Base-by-base conservation (phyloP, 257 asterid genomes). In the Craterostigma plantagineum region DNA sequence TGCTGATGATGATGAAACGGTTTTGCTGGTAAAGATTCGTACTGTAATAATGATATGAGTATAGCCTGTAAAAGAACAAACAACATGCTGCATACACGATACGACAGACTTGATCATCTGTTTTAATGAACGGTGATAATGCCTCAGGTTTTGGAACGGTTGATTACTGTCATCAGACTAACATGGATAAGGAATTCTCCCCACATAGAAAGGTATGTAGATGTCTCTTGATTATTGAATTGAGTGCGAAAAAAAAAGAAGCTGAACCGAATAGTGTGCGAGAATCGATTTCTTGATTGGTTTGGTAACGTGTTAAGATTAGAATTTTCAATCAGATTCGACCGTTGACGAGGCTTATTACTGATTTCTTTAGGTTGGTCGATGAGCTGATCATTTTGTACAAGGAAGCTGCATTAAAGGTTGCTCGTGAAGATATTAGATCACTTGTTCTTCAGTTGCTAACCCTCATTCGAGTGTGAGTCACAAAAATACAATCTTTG, bases 121-220 rank as follows among this genome's bases (percentile, higher is more conserved):
- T 9, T 9, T 27, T 53, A 38, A 34, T 14, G 33, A 40, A 35
- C 47, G 42, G 42, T 23, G 42, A 47, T 63, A 36, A 52, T 42
- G 16, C 56, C 54, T 33, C 78, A 86, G 97, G 97, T 87, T 64
- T 79, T 87, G 35, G 67, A 71, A 49, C 75, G 78, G 43, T 50
- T 71, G 55, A 64, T 53, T 49, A 60, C 82, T 52, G 60, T 76
- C 51, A 18, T 72, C 53, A 82, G 64, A 45, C 71, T 87, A 38
- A 76, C 95, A 11, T 87, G 97, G 97, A 68, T 79, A 50, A 72
- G 93, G 61, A 75, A 76, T 52, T 73, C 97, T 8, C 79, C 81
- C 11, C 70, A 64, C 55, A 36, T 67, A 47, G 85, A 73, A 46
- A 76, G 95, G 97, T 87, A 16, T 6, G 6, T 6, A 11, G 60